These are phyloP conservation scores for Strobilomyces echinocephalus DNA, from an alignment of 768 basidiomycete genomes.

Conservation along the genomic window DNA sequence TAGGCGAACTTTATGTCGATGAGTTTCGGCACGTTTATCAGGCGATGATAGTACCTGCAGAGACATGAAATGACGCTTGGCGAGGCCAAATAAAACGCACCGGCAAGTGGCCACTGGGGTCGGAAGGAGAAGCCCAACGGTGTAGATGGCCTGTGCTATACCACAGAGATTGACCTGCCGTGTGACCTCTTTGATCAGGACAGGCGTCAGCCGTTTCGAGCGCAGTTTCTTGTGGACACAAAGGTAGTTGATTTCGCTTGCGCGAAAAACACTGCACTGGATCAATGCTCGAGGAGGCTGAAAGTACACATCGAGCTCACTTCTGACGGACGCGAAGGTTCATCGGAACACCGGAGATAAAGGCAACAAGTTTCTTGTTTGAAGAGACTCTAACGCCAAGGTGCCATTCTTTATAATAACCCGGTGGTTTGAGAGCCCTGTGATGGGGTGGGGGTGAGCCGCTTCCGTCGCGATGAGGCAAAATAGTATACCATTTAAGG, in stretches of 20 bases:
- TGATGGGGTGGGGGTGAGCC: neutral
- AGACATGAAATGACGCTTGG: conserved; percentile 5
- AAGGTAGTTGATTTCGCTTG: conserved; percentile 94
- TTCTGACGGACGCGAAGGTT: conserved; percentile 77
- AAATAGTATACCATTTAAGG: conserved; percentile 69
- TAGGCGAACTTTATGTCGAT: conserved; percentile 86
- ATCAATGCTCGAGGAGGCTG: conserved; percentile 4
- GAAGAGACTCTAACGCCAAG: conserved; percentile 88
- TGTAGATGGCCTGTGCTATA: conserved; percentile 96
- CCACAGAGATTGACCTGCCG: conserved; percentile 85
- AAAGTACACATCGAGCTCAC: conserved; percentile 42
- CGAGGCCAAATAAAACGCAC: conserved; percentile 36
- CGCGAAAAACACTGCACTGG: conserved; percentile 53
- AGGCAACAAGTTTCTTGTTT: conserved; percentile 92
- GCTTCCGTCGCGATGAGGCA: neutral
- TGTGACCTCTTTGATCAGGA: conserved; percentile 96
- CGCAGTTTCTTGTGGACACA: conserved; percentile 97
- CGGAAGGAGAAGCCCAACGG: conserved; percentile 87
- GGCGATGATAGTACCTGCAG: conserved; percentile 83
- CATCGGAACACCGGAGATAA: conserved; percentile 91
- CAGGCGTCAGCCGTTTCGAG: conserved; percentile 90
- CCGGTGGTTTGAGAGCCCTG: conserved; percentile 94
- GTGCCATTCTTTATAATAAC: conserved; percentile 93
- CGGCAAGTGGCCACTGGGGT: conserved; percentile 87
- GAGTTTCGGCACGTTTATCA: conserved; percentile 87